phyloP scores from a whole-genome alignment of 108 stramenopile genomes.

The Cyclotella sp. region DNA sequence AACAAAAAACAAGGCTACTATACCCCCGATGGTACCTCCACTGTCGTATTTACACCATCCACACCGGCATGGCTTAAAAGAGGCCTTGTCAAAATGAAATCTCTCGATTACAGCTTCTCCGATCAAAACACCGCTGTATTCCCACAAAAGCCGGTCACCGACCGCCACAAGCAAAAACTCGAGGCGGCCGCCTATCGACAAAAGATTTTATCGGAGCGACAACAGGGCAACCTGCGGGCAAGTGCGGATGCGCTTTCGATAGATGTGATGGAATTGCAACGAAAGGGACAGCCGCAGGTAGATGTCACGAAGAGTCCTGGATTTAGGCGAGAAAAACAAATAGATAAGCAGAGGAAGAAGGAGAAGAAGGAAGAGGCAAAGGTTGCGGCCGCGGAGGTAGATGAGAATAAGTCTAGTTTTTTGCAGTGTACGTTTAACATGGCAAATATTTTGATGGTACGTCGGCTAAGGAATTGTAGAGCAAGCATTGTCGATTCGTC shows the following conservation, averaged over 20 bases:
- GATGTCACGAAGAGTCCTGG: constrained; percentile 46
- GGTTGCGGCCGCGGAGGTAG: neutral
- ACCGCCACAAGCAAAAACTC: constrained; percentile 8
- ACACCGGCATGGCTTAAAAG: constrained; percentile 43
- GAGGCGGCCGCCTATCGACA: constrained; percentile 67
- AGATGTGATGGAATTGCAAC: constrained; percentile 18
- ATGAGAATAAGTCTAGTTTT: constrained; percentile 65
- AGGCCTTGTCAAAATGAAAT: constrained; percentile 39
- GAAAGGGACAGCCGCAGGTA: constrained; percentile 18
- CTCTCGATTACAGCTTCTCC: constrained; percentile 41
- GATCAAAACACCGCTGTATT: constrained; percentile 40
- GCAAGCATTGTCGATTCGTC: neutral
- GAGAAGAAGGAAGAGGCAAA: constrained; percentile 22
- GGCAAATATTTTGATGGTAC: constrained; percentile 80
- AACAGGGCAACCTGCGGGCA: constrained; percentile 19
- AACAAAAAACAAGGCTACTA: constrained; percentile 41
- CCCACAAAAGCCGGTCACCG: constrained; percentile 15
- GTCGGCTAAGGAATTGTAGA: neutral
- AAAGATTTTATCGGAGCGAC: constrained; percentile 43
- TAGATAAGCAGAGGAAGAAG: constrained; percentile 35
- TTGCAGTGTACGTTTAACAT: constrained; percentile 73
- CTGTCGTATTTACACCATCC: constrained; percentile 14
- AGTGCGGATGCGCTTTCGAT: constrained; percentile 37
- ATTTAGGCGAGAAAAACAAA: constrained; percentile 42
- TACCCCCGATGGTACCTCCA: constrained; percentile 38